Evolutionary conservation across 306 rosid genomes (phyloP).

Genomic region (Morella rubra): DNA sequence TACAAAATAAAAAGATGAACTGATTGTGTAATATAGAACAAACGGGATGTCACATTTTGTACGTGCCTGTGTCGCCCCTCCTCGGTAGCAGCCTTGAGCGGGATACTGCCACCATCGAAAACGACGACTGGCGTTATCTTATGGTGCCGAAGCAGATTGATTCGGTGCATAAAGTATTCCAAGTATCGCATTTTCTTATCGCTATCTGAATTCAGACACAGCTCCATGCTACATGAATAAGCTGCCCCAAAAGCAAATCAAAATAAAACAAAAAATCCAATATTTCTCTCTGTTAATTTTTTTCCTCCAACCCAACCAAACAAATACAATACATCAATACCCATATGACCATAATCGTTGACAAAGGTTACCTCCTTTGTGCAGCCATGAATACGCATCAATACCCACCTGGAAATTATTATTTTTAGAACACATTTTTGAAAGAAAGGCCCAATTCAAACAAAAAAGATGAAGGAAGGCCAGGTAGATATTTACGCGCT

Average conservation of each 20-base stretch:
- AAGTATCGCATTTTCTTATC: slow-evolving; percentile 65
- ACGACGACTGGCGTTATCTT: slow-evolving; percentile 53
- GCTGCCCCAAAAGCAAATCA: slow-evolving; percentile 40
- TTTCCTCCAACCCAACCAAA: background rate
- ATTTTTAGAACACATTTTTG: background rate
- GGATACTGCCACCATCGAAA: slow-evolving; percentile 54
- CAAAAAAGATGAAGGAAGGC: slow-evolving; percentile 4
- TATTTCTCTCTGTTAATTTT: background rate
- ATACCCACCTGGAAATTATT: slow-evolving; percentile 73
- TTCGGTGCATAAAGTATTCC: slow-evolving; percentile 75
- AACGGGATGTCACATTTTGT: background rate
- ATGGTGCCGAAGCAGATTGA: slow-evolving; percentile 51
- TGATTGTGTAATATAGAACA: no score
- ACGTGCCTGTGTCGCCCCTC: slow-evolving; percentile 48
- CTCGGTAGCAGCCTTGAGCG: slow-evolving; percentile 48
- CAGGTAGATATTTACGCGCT: slow-evolving; percentile 50
- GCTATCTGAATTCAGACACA: slow-evolving; percentile 62
- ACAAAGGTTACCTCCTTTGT: slow-evolving; percentile 68
- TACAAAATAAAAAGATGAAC: background rate
- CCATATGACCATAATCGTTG: background rate
- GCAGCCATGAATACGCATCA: slow-evolving; percentile 98
- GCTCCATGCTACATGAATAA: slow-evolving; percentile 95
- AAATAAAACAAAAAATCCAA: background rate
- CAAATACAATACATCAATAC: background rate
- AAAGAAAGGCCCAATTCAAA: background rate